These are phyloP conservation scores for Haplosporangium gracile DNA, from an alignment of 192 early-diverging fungal genomes.

Conservation along the genomic window DNA sequence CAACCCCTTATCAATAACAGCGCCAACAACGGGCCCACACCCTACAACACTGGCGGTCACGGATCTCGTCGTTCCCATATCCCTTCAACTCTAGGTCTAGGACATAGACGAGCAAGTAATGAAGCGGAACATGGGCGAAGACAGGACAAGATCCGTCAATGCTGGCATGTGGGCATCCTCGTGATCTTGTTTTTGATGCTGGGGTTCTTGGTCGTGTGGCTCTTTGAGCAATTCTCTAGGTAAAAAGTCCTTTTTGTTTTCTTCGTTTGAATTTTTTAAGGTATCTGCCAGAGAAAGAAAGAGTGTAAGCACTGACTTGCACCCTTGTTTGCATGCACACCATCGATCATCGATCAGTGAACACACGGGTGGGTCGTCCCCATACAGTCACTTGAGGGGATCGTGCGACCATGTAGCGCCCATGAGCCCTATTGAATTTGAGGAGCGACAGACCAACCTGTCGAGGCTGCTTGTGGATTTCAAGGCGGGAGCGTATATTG, in stretches of 20 bases:
- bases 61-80: constrained; percentile 32
- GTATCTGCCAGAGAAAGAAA: neutral
- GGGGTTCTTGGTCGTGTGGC: constrained; percentile 13
- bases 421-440: constrained; percentile 54
- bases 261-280: neutral
- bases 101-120: neutral
- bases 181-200: constrained; percentile 27
- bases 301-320: neutral
- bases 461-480: constrained; percentile 43
- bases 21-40: neutral
- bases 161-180: constrained; percentile 31
- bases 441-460: constrained; percentile 56
- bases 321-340: neutral
- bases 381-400: constrained; percentile 34
- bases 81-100: constrained; percentile 13
- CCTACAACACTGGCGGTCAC: constrained; percentile 13
- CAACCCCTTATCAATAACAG: constrained; percentile 30
- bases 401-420: constrained; percentile 58
- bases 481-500: constrained; percentile 57
- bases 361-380: constrained; percentile 13
- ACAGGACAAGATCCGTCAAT: constrained; percentile 16
- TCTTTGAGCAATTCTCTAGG: constrained; percentile 26
- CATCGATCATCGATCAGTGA: neutral
- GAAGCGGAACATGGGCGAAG: constrained; percentile 4
- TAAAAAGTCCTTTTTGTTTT: neutral